Base-by-base conservation (phyloP, 805 yeast species). In the Wickerhamomyces chaumierensis region DNA sequence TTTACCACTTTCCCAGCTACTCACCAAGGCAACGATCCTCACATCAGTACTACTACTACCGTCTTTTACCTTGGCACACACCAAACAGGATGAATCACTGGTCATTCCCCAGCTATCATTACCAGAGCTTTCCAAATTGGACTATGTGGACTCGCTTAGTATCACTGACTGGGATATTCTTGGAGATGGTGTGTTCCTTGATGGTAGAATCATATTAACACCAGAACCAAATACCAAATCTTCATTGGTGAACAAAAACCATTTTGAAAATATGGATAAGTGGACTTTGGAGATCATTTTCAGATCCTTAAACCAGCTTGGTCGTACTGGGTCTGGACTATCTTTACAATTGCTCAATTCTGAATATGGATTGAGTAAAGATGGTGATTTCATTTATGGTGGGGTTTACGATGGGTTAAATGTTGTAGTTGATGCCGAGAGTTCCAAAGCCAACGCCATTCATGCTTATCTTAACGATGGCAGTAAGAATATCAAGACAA, bases 341-440 rank as follows among this genome's bases (percentile, higher is more conserved):
- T 62, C 81, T 1, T 57, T 81, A 35, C 39, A 41, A 31, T 43
- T 31, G 14, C 14, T 31, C 9, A 78, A 79, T 72, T 55, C 78
- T 27, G 49, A 73, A n/a, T 64, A 64, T 28, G 51, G 55, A 13
- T 44, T 44, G 16, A 37, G 47, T 11, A 43, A 45, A 4, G 5
- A 38, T 9, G 64, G 62, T 40, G 61, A 61, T 14, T 40, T 50
- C 1, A 58, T 63, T 40, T 76, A 59, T 49, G 73, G 73, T 34
- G 84, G 85, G 0, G 51, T 53, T 12, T 82, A 63, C 48, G 78
- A 75, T 47, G 94, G 94, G 18, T 60, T 82, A 36, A 80, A 78
- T 42, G 54, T 82, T 8, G 55, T 75, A 34, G 56, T 80, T 35
- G 82, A 79, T 51, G 66, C 68, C 33, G 62, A 68, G 38, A 67